Base-by-base conservation (phyloP, 441 rosid species). In the Breynia disticha region DNA sequence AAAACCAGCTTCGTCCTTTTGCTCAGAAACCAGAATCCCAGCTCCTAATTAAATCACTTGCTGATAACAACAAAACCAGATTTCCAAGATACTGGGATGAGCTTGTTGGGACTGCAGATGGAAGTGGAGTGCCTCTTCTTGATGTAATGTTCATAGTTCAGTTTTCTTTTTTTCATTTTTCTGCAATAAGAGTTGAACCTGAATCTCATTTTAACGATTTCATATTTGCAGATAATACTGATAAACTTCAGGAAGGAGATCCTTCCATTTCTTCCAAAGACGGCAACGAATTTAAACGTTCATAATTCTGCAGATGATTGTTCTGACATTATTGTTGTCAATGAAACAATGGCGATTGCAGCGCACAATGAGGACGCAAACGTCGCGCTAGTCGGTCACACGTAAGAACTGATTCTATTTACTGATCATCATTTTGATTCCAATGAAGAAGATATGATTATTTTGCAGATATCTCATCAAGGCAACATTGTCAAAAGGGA, bases 191-290 rank as follows among this genome's bases (percentile, higher is more conserved):
- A 24, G 32, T 3, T 7, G 32, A 24, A 7, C 7, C 32, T 24
- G 32, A 24, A 24, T 24, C 32, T 24, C 32, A 24, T 24, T 24
- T 24, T 24, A 2, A 24, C 32, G 7, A 2, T 24, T 24, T 24
- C 32, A 7, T 24, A 7, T 24, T 24, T 24, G 72, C 79, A 82
- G 88, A 63, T 79, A 55, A 66, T 79, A 52, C 60, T 79, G 19
- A 46, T 79, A 51, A 82, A 82, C 71, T 82, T 79, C 69, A 75
- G 88, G 72, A 82, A 82, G 69, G 88, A 82, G 71, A 77, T 82
- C 24, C 72, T 82, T 37, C 77, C 83, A 2, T 79, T 82, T 66
- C 44, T 82, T 62, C 65, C 84, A 15, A 67, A 72, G 42, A 48
- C 64, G 19, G 52, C 21, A 37, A 50, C 17, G 19, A 51, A 44